A percentile compares a stretch with the other conserved stretches of the same genome.
Conservation (phyloP, 2,329 filamentous ascomycete genomes). For the Fusarium globosum region DNA sequence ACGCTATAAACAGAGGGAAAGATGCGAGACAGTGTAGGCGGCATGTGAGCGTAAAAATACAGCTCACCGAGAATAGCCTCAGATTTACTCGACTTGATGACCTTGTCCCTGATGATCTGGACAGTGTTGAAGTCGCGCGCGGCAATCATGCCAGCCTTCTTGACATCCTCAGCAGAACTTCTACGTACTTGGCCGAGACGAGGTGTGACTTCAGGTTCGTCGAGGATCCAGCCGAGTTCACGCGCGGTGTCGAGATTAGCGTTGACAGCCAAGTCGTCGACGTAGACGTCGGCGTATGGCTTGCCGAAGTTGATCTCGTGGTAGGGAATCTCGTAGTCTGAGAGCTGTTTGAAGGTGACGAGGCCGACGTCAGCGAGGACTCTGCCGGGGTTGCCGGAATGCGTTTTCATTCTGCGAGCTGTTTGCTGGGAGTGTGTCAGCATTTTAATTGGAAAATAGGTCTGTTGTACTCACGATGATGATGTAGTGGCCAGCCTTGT, state of each 20-base stretch:
- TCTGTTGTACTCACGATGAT: neutral
- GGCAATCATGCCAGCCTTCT: neutral
- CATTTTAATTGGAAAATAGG: rapidly evolving
- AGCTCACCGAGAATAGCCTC: slow-evolving; percentile 1
- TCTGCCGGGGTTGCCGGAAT: neutral
- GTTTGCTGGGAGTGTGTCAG: neutral
- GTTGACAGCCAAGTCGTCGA: neutral
- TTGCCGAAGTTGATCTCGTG: slow-evolving; percentile 2
- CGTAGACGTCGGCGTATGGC: neutral
- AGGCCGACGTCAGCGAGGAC: neutral
- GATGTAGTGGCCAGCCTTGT: neutral
- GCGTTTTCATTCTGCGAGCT: neutral
- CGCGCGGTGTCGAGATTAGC: neutral
- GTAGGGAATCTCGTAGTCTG: slow-evolving; percentile 1
- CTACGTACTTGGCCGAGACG: neutral
- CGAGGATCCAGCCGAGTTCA: neutral
- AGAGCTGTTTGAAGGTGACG: neutral
- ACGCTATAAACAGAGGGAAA: neutral
- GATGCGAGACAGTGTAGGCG: neutral
- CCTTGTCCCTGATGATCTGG: neutral
- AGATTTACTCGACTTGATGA: neutral
- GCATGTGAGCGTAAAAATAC: neutral
- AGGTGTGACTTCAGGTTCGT: neutral
- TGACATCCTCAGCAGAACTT: neutral
- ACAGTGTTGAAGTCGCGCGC: neutral